Evolutionary conservation across 345 rosid genomes (phyloP).

Genomic region (Bruguiera parviflora): DNA sequence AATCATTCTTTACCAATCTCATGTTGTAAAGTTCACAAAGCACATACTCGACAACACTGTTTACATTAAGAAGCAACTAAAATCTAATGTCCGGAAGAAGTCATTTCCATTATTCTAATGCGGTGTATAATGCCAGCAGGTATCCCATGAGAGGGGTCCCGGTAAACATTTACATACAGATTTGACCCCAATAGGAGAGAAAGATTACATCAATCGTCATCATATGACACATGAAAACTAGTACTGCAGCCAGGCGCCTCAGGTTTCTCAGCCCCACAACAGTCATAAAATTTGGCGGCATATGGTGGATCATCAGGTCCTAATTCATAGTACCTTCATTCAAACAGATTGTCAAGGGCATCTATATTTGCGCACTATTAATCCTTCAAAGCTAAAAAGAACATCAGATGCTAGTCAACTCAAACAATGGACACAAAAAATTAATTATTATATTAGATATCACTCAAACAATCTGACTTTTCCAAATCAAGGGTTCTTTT

Average conservation of each 20-base stretch:
- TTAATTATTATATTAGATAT: neutral
- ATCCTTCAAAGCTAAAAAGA: neutral
- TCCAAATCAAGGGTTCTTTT: neutral
- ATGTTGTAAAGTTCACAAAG: too few species aligned
- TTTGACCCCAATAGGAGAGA: slow-evolving; percentile 10
- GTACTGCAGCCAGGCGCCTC: slow-evolving; percentile 78
- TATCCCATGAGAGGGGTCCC: neutral
- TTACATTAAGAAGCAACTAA: too few species aligned
- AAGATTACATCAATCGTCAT: slow-evolving; percentile 42
- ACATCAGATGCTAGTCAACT: neutral
- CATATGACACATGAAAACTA: slow-evolving; percentile 63
- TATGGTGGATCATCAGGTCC: slow-evolving; percentile 84
- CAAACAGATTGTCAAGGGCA: slow-evolving; percentile 11
- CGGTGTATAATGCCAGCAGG: neutral
- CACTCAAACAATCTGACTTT: neutral
- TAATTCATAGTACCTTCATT: slow-evolving; percentile 76
- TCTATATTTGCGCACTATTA: neutral
- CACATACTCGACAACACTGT: too few species aligned
- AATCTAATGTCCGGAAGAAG: too few species aligned
- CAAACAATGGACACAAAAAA: neutral
- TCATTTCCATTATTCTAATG: too few species aligned
- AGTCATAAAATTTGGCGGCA: slow-evolving; percentile 88
- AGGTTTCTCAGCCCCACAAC: slow-evolving; percentile 90
- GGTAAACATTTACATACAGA: slow-evolving; percentile 1
- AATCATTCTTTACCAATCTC: too few species aligned